A percentile compares a stretch with the other conserved stretches of the same genome.
phyloP scores from a whole-genome alignment of 495 filamentous ascomycete species.

The Neurospora sp. region DNA sequence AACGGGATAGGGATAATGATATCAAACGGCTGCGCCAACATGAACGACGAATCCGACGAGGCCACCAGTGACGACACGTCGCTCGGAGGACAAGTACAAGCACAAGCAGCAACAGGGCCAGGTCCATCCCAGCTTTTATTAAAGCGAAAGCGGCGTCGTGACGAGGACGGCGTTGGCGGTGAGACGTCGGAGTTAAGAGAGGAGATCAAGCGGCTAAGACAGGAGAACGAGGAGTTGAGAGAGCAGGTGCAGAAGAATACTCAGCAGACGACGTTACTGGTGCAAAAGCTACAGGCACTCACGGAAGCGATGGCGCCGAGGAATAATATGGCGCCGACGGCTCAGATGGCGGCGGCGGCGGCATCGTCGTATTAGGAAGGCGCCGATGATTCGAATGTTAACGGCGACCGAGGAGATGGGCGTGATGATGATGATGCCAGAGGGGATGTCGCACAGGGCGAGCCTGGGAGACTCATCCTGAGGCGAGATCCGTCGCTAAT shows the following conservation, averaged over 20 bases:
- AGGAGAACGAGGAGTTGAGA: slow-evolving; percentile 28
- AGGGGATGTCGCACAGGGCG: not conserved
- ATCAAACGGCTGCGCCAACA: not conserved
- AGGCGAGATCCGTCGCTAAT: not conserved
- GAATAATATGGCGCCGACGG: not conserved
- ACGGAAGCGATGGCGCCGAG: slow-evolving; percentile 7
- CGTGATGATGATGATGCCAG: not conserved
- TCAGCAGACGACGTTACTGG: slow-evolving; percentile 17
- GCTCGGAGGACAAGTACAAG: slow-evolving; percentile 16
- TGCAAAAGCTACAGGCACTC: slow-evolving; percentile 19
- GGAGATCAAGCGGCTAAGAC: slow-evolving; percentile 27
- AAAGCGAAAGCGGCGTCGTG: not conserved
- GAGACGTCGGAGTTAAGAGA: slow-evolving; percentile 21
- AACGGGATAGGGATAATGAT: not conserved
- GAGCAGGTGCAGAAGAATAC: slow-evolving; percentile 21
- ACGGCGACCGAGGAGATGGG: not conserved
- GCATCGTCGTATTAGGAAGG: not conserved
- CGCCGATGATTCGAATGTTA: not conserved
- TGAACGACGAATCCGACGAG: slow-evolving; percentile 15
- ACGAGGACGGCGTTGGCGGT: slow-evolving; percentile 5
- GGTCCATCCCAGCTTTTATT: not conserved
- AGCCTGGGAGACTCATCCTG: no score
- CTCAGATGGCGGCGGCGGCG: not conserved
- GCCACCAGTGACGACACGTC: slow-evolving; percentile 18
- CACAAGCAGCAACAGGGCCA: not conserved